phyloP scores from a whole-genome alignment of 2,329 filamentous ascomycete species.

The Diplodia seriata region DNA sequence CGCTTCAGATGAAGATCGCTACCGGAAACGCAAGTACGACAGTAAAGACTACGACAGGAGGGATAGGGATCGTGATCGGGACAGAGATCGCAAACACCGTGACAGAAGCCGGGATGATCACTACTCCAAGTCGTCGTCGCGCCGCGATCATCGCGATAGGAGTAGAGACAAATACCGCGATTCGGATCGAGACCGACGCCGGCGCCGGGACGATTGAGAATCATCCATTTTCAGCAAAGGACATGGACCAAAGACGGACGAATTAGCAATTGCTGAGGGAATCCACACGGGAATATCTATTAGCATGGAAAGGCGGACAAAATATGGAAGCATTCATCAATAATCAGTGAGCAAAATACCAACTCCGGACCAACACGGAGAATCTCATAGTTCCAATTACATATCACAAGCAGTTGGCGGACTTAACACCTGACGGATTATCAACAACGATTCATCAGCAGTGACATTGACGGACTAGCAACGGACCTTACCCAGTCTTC shows the following conservation, averaged over 20 bases:
- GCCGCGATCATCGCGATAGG: constrained; percentile 15
- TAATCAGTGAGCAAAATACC: neutral
- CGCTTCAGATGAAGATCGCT: constrained; percentile 26
- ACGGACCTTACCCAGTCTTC: neutral
- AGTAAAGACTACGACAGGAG: constrained; percentile 27
- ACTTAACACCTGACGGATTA: neutral
- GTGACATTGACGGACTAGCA: neutral
- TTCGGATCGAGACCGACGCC: constrained; percentile 22
- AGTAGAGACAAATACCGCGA: constrained; percentile 23
- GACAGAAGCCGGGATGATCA: constrained; percentile 10
- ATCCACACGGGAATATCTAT: neutral
- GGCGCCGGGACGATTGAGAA: constrained; percentile 17
- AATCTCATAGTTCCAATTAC: neutral
- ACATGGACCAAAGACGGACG: neutral
- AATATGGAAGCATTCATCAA: neutral
- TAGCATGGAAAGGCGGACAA: neutral
- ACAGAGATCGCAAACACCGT: constrained; percentile 14
- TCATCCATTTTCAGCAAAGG: neutral
- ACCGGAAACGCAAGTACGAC: constrained; percentile 24
- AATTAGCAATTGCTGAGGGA: neutral
- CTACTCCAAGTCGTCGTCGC: constrained; percentile 23
- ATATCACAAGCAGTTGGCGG: neutral
- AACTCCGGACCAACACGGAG: neutral
- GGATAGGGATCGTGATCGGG: constrained; percentile 25
- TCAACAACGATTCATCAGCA: neutral